Evolutionary conservation across 1,284 basidiomycete genomes (phyloP), one percentile per base, ranked within the genome.

Genomic region (Trichosporon sp.): DNA sequence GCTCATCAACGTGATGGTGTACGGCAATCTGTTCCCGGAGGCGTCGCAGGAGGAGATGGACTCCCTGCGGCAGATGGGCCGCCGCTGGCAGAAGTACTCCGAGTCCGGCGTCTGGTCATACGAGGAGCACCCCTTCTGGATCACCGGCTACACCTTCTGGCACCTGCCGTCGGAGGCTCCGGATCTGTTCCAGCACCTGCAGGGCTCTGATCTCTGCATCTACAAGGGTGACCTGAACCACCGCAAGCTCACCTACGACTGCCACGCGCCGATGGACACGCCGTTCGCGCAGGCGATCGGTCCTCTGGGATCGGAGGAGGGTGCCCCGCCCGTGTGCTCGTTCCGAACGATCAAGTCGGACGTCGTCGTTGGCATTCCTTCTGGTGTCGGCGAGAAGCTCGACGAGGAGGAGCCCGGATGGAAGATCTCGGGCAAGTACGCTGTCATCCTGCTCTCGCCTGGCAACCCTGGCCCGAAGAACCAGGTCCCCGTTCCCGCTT

Each of bases 171-270:
- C 88, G 67, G 94, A 95, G 83, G 92, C 93, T 0, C 94, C 94
- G 2, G 96, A 98, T 88, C 88, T 98, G 67, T 98, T 97, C 89
- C 88, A 97, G 69, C 91, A 97, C 83, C 90, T 98, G 65, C 91
- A 92, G 74, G 91, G 90, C 59, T 94, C 92, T 38, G 92, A 98
- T 81, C 89, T 98, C 59, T 96, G 98, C 80, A 89, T 93, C 85
- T 98, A 97, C 89, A 98, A 98, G 86, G 94, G 95, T 54, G 96
- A 97, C 80, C 86, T 98, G 63, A 98, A 98, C 84, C 92, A 93
- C 84, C 90, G 92, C 78, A 92, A 78, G 74, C 86, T 98, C 77
- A 94, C 93, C 2, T 96, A 95, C 80, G 94, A 96, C 80, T 96
- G 94, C 79, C 92, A 93, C 72, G 94, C 94, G 0, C 96, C 96